These are phyloP conservation scores for Leptodontidium sp. DNA, from an alignment of 2,329 filamentous ascomycete species.

Conservation along the genomic window DNA sequence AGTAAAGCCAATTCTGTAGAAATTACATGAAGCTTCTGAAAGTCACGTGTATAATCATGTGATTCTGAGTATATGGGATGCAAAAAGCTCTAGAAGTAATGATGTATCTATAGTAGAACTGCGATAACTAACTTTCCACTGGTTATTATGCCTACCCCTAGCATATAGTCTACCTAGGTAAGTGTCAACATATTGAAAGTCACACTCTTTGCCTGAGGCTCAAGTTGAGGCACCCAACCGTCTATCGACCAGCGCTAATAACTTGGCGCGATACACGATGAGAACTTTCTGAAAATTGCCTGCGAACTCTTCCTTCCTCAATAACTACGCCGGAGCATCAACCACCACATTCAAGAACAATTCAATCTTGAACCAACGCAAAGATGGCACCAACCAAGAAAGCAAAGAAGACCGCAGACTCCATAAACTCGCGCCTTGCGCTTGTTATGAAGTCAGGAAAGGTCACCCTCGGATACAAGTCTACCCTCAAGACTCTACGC, in stretches of 20 bases:
- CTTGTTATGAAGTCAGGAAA: slow-evolving; percentile 74
- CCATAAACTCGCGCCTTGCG: slow-evolving; percentile 69
- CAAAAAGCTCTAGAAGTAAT: too few relatives aligned
- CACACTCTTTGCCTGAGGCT: background rate
- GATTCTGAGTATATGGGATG: too few relatives aligned
- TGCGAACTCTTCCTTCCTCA: slow-evolving; percentile 51
- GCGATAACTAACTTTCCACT: too few relatives aligned
- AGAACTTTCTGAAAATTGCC: slow-evolving; percentile 55
- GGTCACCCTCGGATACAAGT: slow-evolving; percentile 91
- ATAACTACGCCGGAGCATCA: slow-evolving; percentile 48
- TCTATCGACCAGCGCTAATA: background rate
- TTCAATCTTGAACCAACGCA: slow-evolving; percentile 49
- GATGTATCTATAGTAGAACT: too few relatives aligned
- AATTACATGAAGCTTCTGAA: too few relatives aligned
- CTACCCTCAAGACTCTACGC: slow-evolving; percentile 87
- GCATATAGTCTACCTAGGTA: too few relatives aligned
- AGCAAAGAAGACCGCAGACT: slow-evolving; percentile 86
- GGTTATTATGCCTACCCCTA: too few relatives aligned
- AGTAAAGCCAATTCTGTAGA: too few relatives aligned
- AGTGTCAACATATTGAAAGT: background rate
- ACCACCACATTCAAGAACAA: slow-evolving; percentile 40
- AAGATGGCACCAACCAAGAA: slow-evolving; percentile 64
- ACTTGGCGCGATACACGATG: slow-evolving; percentile 22
- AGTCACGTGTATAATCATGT: too few relatives aligned
- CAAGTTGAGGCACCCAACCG: background rate